phyloP scores from a whole-genome alignment of 2,329 filamentous ascomycete species.

The Hypoxylon rubiginosum region DNA sequence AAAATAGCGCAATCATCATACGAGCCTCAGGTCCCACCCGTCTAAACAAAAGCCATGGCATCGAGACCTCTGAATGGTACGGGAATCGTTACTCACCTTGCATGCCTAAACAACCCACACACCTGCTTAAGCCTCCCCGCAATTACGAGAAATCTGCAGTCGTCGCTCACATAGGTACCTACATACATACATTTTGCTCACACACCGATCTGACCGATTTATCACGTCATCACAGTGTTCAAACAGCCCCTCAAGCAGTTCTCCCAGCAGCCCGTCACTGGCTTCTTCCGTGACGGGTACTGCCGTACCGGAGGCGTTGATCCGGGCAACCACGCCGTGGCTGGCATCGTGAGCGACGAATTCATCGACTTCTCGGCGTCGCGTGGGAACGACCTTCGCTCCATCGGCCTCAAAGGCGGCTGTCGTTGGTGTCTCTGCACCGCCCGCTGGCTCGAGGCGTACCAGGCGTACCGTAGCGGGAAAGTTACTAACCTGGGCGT shows the following conservation, averaged over 20 bases:
- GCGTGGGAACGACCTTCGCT: slow-evolving; percentile 70
- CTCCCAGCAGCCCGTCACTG: slow-evolving; percentile 70
- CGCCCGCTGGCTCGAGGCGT: slow-evolving; percentile 70
- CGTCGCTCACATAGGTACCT: slow-evolving; percentile 18
- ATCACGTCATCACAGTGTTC: slow-evolving; percentile 59
- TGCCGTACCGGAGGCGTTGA: slow-evolving; percentile 67
- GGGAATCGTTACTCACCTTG: slow-evolving; percentile 15
- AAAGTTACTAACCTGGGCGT: slow-evolving; percentile 51
- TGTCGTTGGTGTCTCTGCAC: slow-evolving; percentile 76
- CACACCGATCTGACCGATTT: neutral
- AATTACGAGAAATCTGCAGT: slow-evolving; percentile 36
- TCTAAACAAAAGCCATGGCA: slow-evolving; percentile 28
- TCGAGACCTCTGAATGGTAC: slow-evolving; percentile 34
- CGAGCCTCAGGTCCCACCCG: slow-evolving; percentile 34
- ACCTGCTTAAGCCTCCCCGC: slow-evolving; percentile 30
- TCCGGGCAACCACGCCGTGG: slow-evolving; percentile 71
- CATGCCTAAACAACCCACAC: slow-evolving; percentile 29
- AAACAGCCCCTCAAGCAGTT: slow-evolving; percentile 70
- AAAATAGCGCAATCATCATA: slow-evolving; percentile 35
- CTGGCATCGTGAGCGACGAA: slow-evolving; percentile 68
- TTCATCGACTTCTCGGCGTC: slow-evolving; percentile 73
- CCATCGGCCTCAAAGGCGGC: slow-evolving; percentile 65
- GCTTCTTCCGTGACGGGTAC: slow-evolving; percentile 72
- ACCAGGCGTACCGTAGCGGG: slow-evolving; percentile 64
- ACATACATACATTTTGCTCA: slow-evolving; percentile 3